Percentiles rank a stretch among this genome's conserved stretches.
Evolutionary conservation across 2,329 filamentous ascomycete species (phyloP).

Genomic region (Trichoderma sp.): DNA sequence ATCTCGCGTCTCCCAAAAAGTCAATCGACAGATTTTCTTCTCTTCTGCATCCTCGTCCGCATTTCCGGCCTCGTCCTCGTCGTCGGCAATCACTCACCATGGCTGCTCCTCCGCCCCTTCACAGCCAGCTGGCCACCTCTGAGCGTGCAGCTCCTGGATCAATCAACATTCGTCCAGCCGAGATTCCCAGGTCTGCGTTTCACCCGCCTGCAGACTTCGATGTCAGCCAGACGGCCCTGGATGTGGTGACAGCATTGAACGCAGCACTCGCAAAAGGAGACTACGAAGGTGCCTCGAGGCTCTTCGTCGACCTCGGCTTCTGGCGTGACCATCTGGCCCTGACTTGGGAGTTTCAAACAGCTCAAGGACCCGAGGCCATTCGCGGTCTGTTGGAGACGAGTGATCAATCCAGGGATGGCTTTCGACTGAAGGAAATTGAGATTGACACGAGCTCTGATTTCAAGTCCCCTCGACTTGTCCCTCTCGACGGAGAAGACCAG

Average conservation of each 20-base stretch:
- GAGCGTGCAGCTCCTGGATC: constrained; percentile 46
- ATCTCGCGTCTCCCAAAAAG: too few species aligned
- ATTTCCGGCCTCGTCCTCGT: not conserved
- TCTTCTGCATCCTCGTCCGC: not conserved
- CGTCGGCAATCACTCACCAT: constrained; percentile 11
- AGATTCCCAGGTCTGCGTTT: constrained; percentile 43
- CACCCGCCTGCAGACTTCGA: constrained; percentile 36
- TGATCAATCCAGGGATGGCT: constrained; percentile 41
- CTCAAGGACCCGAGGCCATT: constrained; percentile 49
- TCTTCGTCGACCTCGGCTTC: constrained; percentile 53
- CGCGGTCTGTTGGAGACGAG: constrained; percentile 42
- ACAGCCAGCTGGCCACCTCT: constrained; percentile 9
- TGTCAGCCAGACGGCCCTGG: constrained; percentile 43
- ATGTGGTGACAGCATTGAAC: constrained; percentile 48
- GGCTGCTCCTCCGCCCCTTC: not conserved
- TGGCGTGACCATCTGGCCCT: constrained; percentile 63
- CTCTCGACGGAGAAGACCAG: constrained; percentile 54
- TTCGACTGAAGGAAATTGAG: constrained; percentile 48
- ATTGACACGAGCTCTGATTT: constrained; percentile 50
- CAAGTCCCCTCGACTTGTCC: constrained; percentile 47
- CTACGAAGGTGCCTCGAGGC: constrained; percentile 37
- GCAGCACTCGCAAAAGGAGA: constrained; percentile 43
- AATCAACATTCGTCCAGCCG: constrained; percentile 53
- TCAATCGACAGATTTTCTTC: not conserved
- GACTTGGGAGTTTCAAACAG: constrained; percentile 58